Evolutionary conservation across 2,329 filamentous ascomycete genomes (phyloP), one percentile per base, ranked within the genome.

Genomic region (Pestalotiopsis sp.): DNA sequence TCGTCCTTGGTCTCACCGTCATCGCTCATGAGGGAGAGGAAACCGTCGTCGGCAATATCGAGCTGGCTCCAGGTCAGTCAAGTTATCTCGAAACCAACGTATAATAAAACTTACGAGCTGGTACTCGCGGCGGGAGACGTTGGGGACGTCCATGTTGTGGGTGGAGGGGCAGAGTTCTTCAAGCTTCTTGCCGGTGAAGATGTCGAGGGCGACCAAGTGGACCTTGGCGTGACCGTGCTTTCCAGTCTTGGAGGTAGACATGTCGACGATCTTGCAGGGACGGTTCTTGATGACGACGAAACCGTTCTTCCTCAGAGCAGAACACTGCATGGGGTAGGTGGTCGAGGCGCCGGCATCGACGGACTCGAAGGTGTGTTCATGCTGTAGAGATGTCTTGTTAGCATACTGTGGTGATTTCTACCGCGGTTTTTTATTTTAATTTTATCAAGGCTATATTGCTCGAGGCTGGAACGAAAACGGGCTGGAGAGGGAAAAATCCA

Each of bases 191-290:
- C 89, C 89, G 75, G 95, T 99, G 92, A 99, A 99, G 89, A 99
- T 98, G 84, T 99, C 96, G 83, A 97, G 91, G 82, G 94, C 96
- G 80, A 98, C 92, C 79, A 99, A 88, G 87, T 99, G 95, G 84
- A 99, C 96, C 92, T 99, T 99, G 87, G 96, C 96, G 93, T 99
- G 97, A 85, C 96, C 96, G 93, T 99, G 96, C 94, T 99, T 99
- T 87, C 96, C 96, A 77, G 96, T 99, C 95, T 99, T 99, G 85
- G 96, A 99, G 88, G 96, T 99, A 78, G 94, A 97, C 97, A 99
- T 99, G 82, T 99, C 96, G 85, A 98, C 93, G 80, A 99, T 99
- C 93, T 98, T 99, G 95, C 96, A 99, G 79, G 96, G 97, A 79
- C 96, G 96, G 86, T 89, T 87, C 92, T 99, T 99, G 88, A 99